These are phyloP conservation scores for Globisporangium echinulatum DNA, from an alignment of 352 stramenopile species.

Conservation along the genomic window DNA sequence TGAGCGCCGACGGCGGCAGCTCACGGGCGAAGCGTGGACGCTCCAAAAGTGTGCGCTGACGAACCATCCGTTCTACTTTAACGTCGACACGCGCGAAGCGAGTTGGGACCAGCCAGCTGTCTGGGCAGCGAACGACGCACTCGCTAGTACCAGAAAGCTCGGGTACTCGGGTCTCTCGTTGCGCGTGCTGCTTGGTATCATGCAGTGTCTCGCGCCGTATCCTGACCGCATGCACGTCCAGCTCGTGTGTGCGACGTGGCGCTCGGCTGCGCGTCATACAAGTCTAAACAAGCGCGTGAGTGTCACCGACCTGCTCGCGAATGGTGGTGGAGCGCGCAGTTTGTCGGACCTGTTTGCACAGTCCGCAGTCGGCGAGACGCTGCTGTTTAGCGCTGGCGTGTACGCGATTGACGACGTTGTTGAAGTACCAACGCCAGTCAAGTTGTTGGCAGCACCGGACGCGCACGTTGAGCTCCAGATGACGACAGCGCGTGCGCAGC, in stretches of 20 bases:
- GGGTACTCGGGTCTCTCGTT: slow-evolving; percentile 78
- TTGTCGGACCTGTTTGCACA: slow-evolving; percentile 22
- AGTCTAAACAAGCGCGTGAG: slow-evolving; percentile 46
- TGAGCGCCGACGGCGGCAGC: slow-evolving; percentile 38
- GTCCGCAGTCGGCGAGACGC: slow-evolving; percentile 31
- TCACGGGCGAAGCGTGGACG: slow-evolving; percentile 58
- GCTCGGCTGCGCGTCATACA: slow-evolving; percentile 27
- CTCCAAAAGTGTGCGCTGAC: slow-evolving; percentile 58
- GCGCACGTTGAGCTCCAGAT: slow-evolving; percentile 70
- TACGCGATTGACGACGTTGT: slow-evolving; percentile 51
- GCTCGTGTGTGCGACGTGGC: slow-evolving; percentile 55
- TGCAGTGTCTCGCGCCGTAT: slow-evolving; percentile 79
- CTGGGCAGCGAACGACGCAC: slow-evolving; percentile 83
- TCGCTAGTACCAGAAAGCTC: slow-evolving; percentile 48
- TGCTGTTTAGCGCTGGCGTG: slow-evolving; percentile 65
- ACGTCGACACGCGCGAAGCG: slow-evolving; percentile 91
- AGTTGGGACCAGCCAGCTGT: slow-evolving; percentile 91
- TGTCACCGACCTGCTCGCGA: slow-evolving; percentile 34
- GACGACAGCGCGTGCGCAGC: slow-evolving; percentile 30
- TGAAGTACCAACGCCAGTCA: slow-evolving; percentile 36
- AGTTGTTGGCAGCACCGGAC: slow-evolving; percentile 43
- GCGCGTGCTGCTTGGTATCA: slow-evolving; percentile 69
- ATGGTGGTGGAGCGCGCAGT: slow-evolving; percentile 5
- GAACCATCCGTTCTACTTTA: slow-evolving; percentile 91
- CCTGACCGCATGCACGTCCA: slow-evolving; percentile 41